Evolutionary conservation across 495 filamentous ascomycete species (phyloP).

Genomic region (Hypoxylon crocopeplum): DNA sequence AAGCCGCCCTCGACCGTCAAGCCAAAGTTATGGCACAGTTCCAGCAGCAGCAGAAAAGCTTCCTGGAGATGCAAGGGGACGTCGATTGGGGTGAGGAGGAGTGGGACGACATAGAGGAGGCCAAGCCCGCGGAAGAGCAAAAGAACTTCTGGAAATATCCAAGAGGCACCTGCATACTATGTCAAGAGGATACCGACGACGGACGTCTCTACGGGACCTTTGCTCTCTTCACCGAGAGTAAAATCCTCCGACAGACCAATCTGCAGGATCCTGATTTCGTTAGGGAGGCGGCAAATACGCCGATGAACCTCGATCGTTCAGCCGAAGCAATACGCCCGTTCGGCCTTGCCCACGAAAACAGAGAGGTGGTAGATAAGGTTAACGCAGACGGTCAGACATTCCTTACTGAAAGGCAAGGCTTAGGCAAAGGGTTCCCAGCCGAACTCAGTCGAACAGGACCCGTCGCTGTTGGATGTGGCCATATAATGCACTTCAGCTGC

Average conservation of each 20-base stretch:
- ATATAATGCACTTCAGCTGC: constrained; percentile 98
- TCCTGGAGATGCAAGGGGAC: constrained; percentile 82
- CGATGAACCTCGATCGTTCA: constrained; percentile 80
- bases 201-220: constrained; percentile 90
- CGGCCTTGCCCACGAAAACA: constrained; percentile 87
- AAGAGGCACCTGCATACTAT: constrained; percentile 92
- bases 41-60: constrained; percentile 94
- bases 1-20: constrained; percentile 84
- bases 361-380: constrained; percentile 74
- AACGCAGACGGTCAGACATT: constrained; percentile 73
- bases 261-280: constrained; percentile 82
- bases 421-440: constrained; percentile 87
- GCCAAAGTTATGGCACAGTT: constrained; percentile 96
- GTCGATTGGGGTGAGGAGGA: constrained; percentile 86
- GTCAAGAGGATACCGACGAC: constrained; percentile 94
- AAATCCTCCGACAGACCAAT: constrained; percentile 85
- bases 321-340: constrained; percentile 85
- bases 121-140: constrained; percentile 62
- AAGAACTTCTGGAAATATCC: constrained; percentile 90
- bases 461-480: constrained; percentile 89
- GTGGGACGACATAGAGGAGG: constrained; percentile 65
- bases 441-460: constrained; percentile 73
- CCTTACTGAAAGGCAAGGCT: constrained; percentile 74
- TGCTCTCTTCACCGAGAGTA: constrained; percentile 85
- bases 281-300: constrained; percentile 78